Percentiles rank a stretch among this genome's conserved stretches.
phyloP scores from a whole-genome alignment of 129 eudicot genomes.

The Saussurea involucrata region DNA sequence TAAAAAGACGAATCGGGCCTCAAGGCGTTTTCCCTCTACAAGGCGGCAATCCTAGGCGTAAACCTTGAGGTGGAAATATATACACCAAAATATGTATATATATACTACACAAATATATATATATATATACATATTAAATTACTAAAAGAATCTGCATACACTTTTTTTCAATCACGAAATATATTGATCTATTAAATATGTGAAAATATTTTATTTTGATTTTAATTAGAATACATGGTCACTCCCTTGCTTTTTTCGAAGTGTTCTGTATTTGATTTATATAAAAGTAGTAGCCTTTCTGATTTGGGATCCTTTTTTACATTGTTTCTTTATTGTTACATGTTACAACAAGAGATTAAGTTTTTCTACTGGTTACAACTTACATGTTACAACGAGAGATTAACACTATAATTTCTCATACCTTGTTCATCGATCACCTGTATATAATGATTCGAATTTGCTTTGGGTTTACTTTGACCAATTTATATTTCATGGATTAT shows the following conservation, averaged over 20 bases:
- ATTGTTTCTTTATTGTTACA: background rate
- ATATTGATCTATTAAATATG: no score
- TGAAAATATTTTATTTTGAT: background rate
- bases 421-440: background rate
- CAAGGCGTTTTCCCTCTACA: no score
- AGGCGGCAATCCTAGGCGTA: no score
- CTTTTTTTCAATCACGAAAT: no score
- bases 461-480: constrained; percentile 3
- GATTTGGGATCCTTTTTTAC: background rate
- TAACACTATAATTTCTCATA: background rate
- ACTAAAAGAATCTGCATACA: no score
- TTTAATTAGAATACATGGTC: background rate
- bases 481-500: background rate
- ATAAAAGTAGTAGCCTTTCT: background rate
- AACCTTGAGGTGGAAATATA: no score
- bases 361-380: background rate
- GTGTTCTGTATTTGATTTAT: background rate
- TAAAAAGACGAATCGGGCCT: no score
- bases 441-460: background rate
- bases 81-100: no score
- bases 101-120: no score
- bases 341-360: background rate
- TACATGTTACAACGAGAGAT: background rate
- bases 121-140: no score
- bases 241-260: background rate